Percentiles rank a stretch among this genome's conserved stretches.
These are phyloP conservation scores for Oenanthe javanica DNA, from an alignment of 140 eudicot species.

Conservation along the genomic window DNA sequence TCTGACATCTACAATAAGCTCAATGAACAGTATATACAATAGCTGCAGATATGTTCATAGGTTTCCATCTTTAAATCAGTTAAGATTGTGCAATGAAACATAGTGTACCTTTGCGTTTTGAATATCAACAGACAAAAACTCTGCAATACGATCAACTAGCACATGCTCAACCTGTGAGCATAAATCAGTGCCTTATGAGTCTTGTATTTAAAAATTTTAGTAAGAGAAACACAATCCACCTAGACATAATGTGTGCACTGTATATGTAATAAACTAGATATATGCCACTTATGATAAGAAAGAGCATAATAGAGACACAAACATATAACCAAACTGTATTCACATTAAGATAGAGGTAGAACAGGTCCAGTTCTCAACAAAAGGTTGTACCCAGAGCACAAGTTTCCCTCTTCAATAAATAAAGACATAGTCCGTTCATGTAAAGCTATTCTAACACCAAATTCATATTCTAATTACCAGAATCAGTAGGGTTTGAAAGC, in stretches of 20 bases:
- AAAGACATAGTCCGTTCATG: background rate
- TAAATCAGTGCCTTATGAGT: background rate
- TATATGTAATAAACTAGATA: background rate
- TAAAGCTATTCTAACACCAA: background rate
- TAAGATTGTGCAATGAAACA: background rate
- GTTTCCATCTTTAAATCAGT: background rate
- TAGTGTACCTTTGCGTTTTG: conserved; percentile 76
- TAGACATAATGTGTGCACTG: background rate
- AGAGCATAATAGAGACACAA: background rate
- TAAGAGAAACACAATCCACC: background rate
- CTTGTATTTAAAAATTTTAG: background rate
- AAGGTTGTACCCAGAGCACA: background rate
- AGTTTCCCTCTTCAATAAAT: background rate
- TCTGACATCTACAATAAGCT: background rate
- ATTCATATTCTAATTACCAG: background rate
- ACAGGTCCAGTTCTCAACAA: background rate
- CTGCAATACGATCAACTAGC: conserved; percentile 73
- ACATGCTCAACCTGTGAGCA: conserved; percentile 85
- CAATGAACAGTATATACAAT: background rate
- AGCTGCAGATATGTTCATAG: background rate
- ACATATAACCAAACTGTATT: background rate
- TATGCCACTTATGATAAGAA: background rate
- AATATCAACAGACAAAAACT: conserved; percentile 78
- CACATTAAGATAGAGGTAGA: background rate
- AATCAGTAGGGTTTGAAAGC: background rate